These are phyloP conservation scores for Cercospora zeina DNA, from an alignment of 2,329 filamentous ascomycete genomes.

Conservation along the genomic window DNA sequence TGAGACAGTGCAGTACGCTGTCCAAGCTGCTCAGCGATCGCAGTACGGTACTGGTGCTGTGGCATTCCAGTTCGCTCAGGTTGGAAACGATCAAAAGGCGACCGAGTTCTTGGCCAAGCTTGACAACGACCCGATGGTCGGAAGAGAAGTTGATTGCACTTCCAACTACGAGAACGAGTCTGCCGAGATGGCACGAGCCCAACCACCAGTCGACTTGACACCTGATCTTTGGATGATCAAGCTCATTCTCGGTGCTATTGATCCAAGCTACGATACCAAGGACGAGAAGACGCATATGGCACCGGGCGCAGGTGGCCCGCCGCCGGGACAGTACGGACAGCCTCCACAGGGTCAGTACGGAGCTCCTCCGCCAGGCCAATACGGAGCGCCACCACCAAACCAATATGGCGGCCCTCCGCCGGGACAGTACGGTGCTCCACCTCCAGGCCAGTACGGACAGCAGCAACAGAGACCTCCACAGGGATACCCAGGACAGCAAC, in stretches of 20 bases:
- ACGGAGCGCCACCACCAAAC: slow-evolving; percentile 27
- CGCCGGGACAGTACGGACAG: slow-evolving; percentile 38
- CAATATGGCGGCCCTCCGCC: slow-evolving; percentile 22
- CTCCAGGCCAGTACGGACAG: slow-evolving; percentile 10
- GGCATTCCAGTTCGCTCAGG: slow-evolving; percentile 68
- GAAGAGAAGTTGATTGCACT: slow-evolving; percentile 65
- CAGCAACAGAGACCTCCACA: slow-evolving; percentile 16
- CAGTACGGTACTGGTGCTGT: slow-evolving; percentile 58
- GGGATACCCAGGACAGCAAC: slow-evolving; percentile 25
- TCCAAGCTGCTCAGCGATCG: slow-evolving; percentile 52
- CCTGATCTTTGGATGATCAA: slow-evolving; percentile 68
- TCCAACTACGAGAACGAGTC: slow-evolving; percentile 70
- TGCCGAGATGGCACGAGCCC: slow-evolving; percentile 63
- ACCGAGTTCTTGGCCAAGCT: slow-evolving; percentile 64
- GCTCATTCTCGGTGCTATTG: slow-evolving; percentile 66
- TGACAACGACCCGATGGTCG: slow-evolving; percentile 64
- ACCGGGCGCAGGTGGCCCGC: slow-evolving; percentile 36
- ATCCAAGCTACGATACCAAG: slow-evolving; percentile 64
- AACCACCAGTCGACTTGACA: slow-evolving; percentile 63
- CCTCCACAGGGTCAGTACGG: slow-evolving; percentile 31
- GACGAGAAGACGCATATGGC: slow-evolving; percentile 56
- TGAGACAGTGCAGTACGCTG: slow-evolving; percentile 58
- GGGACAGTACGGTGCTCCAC: slow-evolving; percentile 21
- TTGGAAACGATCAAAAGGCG: slow-evolving; percentile 65
- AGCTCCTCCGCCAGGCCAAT: slow-evolving; percentile 36